These are phyloP conservation scores for Hypoxylon fragiforme DNA, from an alignment of 495 filamentous ascomycete genomes.

Conservation along the genomic window DNA sequence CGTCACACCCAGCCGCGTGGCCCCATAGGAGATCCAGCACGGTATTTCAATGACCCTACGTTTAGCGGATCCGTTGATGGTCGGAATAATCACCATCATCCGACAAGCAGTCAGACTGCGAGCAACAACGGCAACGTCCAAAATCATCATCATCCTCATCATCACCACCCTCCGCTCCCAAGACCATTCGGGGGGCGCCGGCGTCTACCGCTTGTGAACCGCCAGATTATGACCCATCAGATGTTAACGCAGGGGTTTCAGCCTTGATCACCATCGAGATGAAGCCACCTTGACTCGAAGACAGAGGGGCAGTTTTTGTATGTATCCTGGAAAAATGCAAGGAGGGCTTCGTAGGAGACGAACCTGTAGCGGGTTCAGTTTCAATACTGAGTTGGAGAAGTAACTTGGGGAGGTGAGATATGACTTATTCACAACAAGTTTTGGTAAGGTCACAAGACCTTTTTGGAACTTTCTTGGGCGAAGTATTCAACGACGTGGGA, in stretches of 20 bases:
- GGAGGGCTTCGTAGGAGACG: background rate
- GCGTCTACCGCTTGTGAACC: slow-evolving; percentile 36
- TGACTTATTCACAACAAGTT: slow-evolving; percentile 10
- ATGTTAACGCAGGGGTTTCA: slow-evolving; percentile 39
- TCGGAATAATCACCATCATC: slow-evolving; percentile 2
- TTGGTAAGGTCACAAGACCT: slow-evolving; percentile 7
- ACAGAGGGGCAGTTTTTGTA: background rate
- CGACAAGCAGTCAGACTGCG: background rate
- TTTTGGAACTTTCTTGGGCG: slow-evolving; percentile 13
- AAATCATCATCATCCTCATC: slow-evolving; percentile 14
- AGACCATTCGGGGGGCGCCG: slow-evolving; percentile 33
- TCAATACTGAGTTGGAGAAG: background rate
- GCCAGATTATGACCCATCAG: slow-evolving; percentile 40
- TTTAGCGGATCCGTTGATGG: slow-evolving; percentile 10
- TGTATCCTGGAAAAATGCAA: background rate
- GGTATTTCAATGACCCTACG: slow-evolving; percentile 37
- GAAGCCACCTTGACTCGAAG: background rate
- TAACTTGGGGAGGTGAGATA: background rate
- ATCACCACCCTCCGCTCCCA: slow-evolving; percentile 20
- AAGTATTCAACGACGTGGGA: background rate
- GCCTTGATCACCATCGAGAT: slow-evolving; percentile 11
- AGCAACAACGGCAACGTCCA: slow-evolving; percentile 6
- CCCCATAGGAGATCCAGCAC: slow-evolving; percentile 32
- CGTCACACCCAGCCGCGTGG: slow-evolving; percentile 33
- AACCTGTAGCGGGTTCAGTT: background rate